A percentile compares a stretch with the other conserved stretches of the same genome.
These are phyloP conservation scores for Backusella australiensis DNA, from an alignment of 192 early-diverging fungal genomes.

Conservation along the genomic window DNA sequence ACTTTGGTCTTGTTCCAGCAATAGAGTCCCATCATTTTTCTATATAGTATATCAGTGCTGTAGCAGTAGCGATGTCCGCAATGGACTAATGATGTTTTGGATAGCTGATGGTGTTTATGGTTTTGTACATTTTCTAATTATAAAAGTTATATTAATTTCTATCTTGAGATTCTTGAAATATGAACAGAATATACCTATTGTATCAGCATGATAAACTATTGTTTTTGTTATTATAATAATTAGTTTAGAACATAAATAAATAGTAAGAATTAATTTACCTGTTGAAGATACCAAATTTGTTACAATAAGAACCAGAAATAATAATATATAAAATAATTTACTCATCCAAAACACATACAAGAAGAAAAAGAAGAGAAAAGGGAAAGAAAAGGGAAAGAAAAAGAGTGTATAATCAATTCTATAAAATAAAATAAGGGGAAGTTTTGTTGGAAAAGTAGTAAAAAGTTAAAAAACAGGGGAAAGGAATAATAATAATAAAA, in stretches of 20 bases:
- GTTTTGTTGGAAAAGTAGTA: background rate
- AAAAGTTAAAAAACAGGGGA: background rate
- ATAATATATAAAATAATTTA: constrained; percentile 1
- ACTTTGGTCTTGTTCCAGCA: background rate
- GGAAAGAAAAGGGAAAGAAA: background rate
- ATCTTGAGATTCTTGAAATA: background rate
- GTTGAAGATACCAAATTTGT: background rate
- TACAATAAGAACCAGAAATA: background rate
- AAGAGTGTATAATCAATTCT: background rate
- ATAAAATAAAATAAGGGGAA: background rate
- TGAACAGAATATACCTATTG: background rate
- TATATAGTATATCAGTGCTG: background rate
- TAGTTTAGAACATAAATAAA: background rate
- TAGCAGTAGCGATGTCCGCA: background rate
- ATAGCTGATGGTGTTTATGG: background rate
- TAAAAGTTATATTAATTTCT: background rate
- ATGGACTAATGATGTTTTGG: background rate
- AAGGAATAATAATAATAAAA: background rate
- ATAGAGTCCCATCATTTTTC: background rate
- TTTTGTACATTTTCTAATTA: background rate
- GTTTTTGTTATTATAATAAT: background rate
- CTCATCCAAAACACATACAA: background rate
- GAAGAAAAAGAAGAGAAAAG: background rate
- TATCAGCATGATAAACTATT: background rate
- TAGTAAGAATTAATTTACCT: background rate